Evolutionary conservation across 2,329 filamentous ascomycete species (phyloP).

Genomic region (Orbilia blumenaviensis): DNA sequence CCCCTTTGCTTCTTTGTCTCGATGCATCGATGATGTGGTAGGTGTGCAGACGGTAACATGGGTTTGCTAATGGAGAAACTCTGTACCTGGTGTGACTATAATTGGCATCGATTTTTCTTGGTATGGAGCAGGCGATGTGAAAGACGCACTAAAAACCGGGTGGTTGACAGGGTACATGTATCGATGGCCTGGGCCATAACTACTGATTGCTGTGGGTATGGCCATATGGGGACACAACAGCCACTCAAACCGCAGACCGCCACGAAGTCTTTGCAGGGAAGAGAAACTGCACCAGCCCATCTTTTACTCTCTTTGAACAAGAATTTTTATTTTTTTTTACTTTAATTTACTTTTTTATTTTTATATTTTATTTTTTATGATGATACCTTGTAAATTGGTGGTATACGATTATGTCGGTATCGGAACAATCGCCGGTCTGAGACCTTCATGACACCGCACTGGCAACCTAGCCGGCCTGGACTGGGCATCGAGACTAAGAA

Average conservation of each 20-base stretch:
- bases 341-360: no score
- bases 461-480: not conserved
- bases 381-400: no score
- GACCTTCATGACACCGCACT: not conserved
- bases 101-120: conserved; percentile 38
- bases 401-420: not conserved
- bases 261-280: conserved; percentile 32
- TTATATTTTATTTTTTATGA: no score
- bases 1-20: conserved; percentile 11
- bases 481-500: not conserved
- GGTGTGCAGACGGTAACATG: conserved; percentile 24
- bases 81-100: conserved; percentile 50
- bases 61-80: conserved; percentile 34
- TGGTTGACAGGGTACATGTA: conserved; percentile 21
- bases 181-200: not conserved
- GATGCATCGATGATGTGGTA: conserved; percentile 30
- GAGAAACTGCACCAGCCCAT: conserved; percentile 29
- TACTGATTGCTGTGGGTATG: not conserved
- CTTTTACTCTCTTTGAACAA: conserved; percentile 25
- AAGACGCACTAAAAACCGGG: conserved; percentile 18
- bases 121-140: not conserved
- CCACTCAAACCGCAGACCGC: conserved; percentile 29
- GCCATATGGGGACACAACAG: conserved; percentile 28
- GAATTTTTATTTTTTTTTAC: conserved; percentile 1
- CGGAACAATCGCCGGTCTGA: conserved; percentile 20